phyloP scores from a whole-genome alignment of 2,329 filamentous ascomycete species.

The Elsinoe perseae region DNA sequence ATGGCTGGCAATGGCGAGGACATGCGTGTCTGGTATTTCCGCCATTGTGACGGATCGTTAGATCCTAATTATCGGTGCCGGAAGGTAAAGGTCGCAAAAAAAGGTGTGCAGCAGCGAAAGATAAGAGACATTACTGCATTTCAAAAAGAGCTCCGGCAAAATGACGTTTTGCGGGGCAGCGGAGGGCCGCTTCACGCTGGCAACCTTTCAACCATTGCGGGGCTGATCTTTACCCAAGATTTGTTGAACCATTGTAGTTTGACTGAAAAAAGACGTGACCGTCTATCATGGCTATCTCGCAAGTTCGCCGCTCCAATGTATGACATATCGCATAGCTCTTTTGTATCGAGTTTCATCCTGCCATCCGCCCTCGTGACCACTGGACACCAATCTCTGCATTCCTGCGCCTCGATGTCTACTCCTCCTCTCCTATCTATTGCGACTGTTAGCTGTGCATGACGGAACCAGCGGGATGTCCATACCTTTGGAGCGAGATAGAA shows the following conservation, averaged over 20 bases:
- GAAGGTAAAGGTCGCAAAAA: no score
- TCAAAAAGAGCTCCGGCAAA: background rate
- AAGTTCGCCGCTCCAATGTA: background rate
- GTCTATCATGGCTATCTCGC: slow-evolving; percentile 6
- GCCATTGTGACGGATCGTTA: slow-evolving; percentile 11
- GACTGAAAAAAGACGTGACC: slow-evolving; percentile 3
- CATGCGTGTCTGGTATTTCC: slow-evolving; percentile 54
- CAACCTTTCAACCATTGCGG: background rate
- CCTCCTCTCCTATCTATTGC: slow-evolving; percentile 62
- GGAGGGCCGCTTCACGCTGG: background rate
- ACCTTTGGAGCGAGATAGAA: slow-evolving; percentile 99
- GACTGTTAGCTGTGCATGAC: slow-evolving; percentile 30
- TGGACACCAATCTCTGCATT: slow-evolving; percentile 16
- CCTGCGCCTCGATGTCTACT: slow-evolving; percentile 35
- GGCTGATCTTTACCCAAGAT: slow-evolving; percentile 6
- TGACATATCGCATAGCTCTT: slow-evolving; percentile 12
- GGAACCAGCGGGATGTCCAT: slow-evolving; percentile 27
- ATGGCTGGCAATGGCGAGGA: slow-evolving; percentile 90
- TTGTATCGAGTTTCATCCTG: background rate
- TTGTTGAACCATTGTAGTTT: slow-evolving; percentile 7
- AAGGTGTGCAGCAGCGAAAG: background rate
- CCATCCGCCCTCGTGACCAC: background rate
- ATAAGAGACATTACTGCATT: background rate
- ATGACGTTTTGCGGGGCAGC: slow-evolving; percentile 6
- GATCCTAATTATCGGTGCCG: no score